Evolutionary conservation across 2,329 filamentous ascomycete genomes (phyloP), one percentile per base, ranked within the genome.

Genomic region (Colletotrichum sp.): DNA sequence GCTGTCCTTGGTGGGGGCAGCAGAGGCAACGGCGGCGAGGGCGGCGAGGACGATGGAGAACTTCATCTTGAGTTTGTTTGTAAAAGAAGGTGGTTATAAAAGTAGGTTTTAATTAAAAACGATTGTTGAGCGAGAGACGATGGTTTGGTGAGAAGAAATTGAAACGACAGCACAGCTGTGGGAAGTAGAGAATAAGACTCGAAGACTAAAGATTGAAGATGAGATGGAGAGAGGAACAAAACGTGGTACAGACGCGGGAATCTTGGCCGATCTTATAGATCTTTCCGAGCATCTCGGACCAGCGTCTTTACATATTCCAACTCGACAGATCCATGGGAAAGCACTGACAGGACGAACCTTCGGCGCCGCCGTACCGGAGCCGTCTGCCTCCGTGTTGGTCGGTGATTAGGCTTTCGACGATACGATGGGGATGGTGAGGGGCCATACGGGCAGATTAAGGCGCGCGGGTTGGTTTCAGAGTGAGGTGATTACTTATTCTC

Each of bases 31-130:
- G 36, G 80, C 63, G 15, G 79, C 79, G 57, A 83, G 78, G 67
- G 78, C 77, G 7, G 78, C 78, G 21, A 83, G 75, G 70, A 83
- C 69, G 15, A 80, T 67, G 18, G 82, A 82, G 81, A 85, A 85
- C 78, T 83, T 83, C 84, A 85, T 83, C 15, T 78, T 78, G 78
- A 65, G 28, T 26, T 64, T 52, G 8, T 24, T 26, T 36, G 28
- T 48, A 24, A 63, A 28, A 30, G 70, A 76, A 55, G 36, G 64
- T 65, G 78, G 75, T 77, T 65, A 79, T 74, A 26, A 60, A 61
- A 48, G 66, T 30, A 55, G 18, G 28, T 69, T 36, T 34, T 60
- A 34, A 34, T 30, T n/a, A 59, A 13, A 48, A 39, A n/a, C 55
- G 59, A 26, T 57, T 69, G 70, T 66, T 48, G 68, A 71, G 60